Evolutionary conservation across 495 filamentous ascomycete species (phyloP).

Genomic region (Aspergillus mulundensis): DNA sequence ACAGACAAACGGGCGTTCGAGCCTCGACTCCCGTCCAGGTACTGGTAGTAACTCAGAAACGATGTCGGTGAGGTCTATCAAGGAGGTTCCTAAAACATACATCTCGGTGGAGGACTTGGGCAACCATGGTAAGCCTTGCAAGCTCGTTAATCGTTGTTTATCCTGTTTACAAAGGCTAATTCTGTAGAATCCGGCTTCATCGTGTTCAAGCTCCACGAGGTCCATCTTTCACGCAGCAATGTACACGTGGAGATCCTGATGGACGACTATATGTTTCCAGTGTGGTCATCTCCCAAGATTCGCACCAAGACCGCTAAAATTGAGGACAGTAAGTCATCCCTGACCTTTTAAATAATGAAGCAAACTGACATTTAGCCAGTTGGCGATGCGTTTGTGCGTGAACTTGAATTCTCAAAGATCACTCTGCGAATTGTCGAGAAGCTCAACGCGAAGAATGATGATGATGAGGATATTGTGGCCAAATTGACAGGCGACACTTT

Average conservation of each 20-base stretch:
- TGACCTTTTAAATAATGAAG: background rate
- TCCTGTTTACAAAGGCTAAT: no score
- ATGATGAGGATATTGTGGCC: conserved; percentile 68
- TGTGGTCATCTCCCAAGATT: conserved; percentile 75
- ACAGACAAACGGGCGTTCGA: conserved; percentile 30
- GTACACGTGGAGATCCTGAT: conserved; percentile 84
- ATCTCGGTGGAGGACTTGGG: conserved; percentile 74
- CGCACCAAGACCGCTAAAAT: conserved; percentile 62
- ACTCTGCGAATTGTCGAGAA: conserved; percentile 79
- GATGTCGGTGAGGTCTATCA: conserved; percentile 35
- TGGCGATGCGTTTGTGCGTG: conserved; percentile 92
- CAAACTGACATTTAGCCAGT: conserved; percentile 36
- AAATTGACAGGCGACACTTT: conserved; percentile 82
- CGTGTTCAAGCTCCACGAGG: conserved; percentile 91
- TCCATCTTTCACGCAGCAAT: conserved; percentile 68
- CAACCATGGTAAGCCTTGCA: conserved; percentile 65
- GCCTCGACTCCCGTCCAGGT: conserved; percentile 33
- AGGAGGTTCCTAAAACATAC: conserved; percentile 68
- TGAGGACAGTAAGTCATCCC: conserved; percentile 61
- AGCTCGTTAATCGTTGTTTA: no score
- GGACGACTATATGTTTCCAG: conserved; percentile 91
- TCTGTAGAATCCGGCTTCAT: conserved; percentile 77
- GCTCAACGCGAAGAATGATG: conserved; percentile 67
- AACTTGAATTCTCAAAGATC: conserved; percentile 90
- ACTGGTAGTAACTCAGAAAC: conserved; percentile 36